Base-by-base conservation (phyloP, 495 filamentous ascomycete species). In the Oleoguttula mirabilis region DNA sequence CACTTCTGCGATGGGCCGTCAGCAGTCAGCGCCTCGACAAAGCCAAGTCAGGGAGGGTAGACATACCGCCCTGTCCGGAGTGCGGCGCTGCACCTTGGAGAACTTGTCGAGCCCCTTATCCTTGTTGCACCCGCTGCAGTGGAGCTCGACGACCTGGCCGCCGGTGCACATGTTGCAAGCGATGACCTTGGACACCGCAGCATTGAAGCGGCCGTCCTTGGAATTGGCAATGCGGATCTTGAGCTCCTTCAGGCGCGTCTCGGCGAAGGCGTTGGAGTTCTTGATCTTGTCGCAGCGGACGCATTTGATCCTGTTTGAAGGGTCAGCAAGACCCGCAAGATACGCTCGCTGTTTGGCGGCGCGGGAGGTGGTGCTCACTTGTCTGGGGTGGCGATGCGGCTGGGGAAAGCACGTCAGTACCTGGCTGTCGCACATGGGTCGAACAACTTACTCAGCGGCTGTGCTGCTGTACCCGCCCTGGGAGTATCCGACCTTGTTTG, bases 41-140 rank as follows among this genome's bases (percentile, higher is more conserved):
- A 35, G 32, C 7, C 15, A 8, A 30, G 27, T 35, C 6, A 35
- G 15, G 32, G 17, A 35, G 8, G 32, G 32, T n/a, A 35, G 32
- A 10, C 41, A 8, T 16, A 50, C 47, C 2, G 47, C 35, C n/a
- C 33, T 30, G 32, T 52, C 43, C 12, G 36, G 36, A 10, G 19
- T 34, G 32, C 31, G 35, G 11, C 51, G 32, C 39, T 52, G 49
- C 14, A 19, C 14, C 24, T 47, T 47, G 17, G 44, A 42, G 38
- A 52, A 52, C 11, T 33, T 32, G 3, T 43, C 23, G 24, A 40
- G 17, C 6, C 16, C 39, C 21, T 52, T 47, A 12, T 20, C 14
- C 1, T 0, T n/a, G 21, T 43, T 25, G 30, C 49, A 52, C 10
- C 14, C 22, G 24, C 1, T 17, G 49, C 49, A 52, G 16, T 44